phyloP scores from a whole-genome alignment of 306 rosid species.

The Inga leiocalycina region DNA sequence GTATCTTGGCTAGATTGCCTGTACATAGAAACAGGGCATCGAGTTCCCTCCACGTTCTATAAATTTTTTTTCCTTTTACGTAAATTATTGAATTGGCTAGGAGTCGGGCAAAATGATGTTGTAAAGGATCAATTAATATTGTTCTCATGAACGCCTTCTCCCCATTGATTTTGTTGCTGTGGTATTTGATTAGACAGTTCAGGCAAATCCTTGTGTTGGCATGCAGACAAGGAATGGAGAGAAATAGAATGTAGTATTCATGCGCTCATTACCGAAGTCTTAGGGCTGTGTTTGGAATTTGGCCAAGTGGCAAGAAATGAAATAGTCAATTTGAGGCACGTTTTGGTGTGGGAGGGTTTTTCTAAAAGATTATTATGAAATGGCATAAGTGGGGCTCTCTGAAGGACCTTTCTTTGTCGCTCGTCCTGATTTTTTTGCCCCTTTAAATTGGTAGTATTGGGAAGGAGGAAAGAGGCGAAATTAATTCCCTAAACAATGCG shows the following conservation, averaged over 20 bases:
- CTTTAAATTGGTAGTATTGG: neutral
- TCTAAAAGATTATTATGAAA: neutral
- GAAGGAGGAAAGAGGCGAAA: neutral
- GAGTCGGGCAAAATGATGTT: neutral
- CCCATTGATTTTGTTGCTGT: neutral
- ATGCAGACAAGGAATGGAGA: neutral
- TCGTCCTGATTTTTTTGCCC: neutral
- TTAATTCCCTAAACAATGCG: neutral
- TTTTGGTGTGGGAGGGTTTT: neutral
- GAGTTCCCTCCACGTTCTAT: slow-evolving; percentile 31
- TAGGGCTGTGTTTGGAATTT: neutral
- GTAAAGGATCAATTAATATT: neutral
- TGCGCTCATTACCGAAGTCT: neutral
- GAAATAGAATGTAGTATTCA: neutral
- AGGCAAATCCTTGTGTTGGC: neutral
- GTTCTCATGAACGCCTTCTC: neutral
- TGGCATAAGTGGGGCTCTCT: neutral
- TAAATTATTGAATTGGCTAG: slow-evolving; percentile 20
- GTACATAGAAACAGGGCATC: slow-evolving; percentile 47
- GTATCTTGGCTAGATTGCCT: slow-evolving; percentile 40
- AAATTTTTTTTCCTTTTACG: neutral
- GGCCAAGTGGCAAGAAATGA: neutral
- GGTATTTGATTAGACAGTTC: neutral
- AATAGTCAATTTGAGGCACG: neutral
- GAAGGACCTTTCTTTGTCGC: neutral